Percentiles rank a stretch among this genome's conserved stretches.
Conservation (phyloP, 768 basidiomycete species). For the Gymnopilus dilepis region DNA sequence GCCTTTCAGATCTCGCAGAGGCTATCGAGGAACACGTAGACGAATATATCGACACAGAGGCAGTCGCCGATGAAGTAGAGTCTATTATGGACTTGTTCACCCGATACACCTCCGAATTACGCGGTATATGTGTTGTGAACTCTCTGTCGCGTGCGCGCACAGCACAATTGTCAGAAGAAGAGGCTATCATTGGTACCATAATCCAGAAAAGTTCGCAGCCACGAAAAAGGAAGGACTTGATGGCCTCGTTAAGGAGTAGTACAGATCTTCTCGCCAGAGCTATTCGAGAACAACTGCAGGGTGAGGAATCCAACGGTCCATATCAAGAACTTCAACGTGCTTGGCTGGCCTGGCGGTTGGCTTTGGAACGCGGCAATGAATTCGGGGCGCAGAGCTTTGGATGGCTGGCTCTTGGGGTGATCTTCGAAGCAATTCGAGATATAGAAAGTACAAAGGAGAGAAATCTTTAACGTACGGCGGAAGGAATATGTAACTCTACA, state of each 20-base stretch:
- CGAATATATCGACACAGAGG: slow-evolving; percentile 39
- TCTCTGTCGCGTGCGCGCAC: slow-evolving; percentile 49
- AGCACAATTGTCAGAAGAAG: slow-evolving; percentile 61
- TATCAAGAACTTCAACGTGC: slow-evolving; percentile 49
- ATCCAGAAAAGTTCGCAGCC: slow-evolving; percentile 65
- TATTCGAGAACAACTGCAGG: slow-evolving; percentile 55
- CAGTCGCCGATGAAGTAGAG: slow-evolving; percentile 27
- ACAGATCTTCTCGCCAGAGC: slow-evolving; percentile 56
- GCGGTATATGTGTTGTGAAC: slow-evolving; percentile 50
- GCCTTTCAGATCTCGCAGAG: slow-evolving; percentile 17
- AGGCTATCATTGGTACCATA: slow-evolving; percentile 70
- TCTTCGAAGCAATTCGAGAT: slow-evolving; percentile 58
- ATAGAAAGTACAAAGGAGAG: slow-evolving; percentile 43
- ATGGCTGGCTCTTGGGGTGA: slow-evolving; percentile 60
- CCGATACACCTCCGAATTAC: slow-evolving; percentile 52
- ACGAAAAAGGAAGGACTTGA: slow-evolving; percentile 55
- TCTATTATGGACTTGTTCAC: slow-evolving; percentile 41
- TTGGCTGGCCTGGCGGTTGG: slow-evolving; percentile 61
- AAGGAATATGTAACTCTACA: background rate
- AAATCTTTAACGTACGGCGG: slow-evolving; percentile 20
- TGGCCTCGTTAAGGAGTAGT: slow-evolving; percentile 59
- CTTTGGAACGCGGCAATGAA: slow-evolving; percentile 33
- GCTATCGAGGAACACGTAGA: slow-evolving; percentile 34
- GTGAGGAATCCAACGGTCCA: slow-evolving; percentile 46
- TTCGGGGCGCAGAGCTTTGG: slow-evolving; percentile 69